Percentiles rank a stretch among this genome's conserved stretches.
phyloP scores from a whole-genome alignment of 768 basidiomycete species.

The Hypholoma fasciculare region DNA sequence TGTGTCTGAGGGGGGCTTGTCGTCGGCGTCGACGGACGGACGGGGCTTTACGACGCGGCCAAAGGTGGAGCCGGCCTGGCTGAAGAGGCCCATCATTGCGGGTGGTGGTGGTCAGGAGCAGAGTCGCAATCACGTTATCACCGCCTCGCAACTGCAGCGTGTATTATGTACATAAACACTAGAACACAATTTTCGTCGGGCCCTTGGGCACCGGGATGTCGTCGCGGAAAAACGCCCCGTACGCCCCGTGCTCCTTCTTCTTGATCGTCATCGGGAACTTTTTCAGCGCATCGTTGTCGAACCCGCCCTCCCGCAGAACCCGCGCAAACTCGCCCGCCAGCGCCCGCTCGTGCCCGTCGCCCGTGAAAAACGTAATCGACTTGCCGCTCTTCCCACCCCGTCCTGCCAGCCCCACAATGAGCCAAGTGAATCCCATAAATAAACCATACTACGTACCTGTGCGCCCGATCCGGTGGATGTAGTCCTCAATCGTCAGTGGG shows the following conservation, averaged over 20 bases:
- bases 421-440: neutral
- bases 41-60: constrained; percentile 60
- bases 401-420: constrained; percentile 42
- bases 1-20: constrained; percentile 77
- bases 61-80: constrained; percentile 62
- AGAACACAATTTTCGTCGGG: constrained; percentile 81
- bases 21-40: constrained; percentile 59
- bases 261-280: constrained; percentile 97
- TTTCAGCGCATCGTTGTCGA: constrained; percentile 72
- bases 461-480: constrained; percentile 86
- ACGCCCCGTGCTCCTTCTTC: constrained; percentile 90
- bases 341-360: constrained; percentile 78
- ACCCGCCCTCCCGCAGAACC: constrained; percentile 86
- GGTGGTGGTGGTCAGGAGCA: constrained; percentile 17
- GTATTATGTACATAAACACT: constrained; percentile 14
- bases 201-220: constrained; percentile 58
- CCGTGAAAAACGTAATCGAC: constrained; percentile 96
- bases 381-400: constrained; percentile 89
- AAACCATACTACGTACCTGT: constrained; percentile 55
- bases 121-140: constrained; percentile 3
- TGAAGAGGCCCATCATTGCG: constrained; percentile 79
- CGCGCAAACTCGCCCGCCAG: constrained; percentile 93
- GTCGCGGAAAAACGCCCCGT: constrained; percentile 84
- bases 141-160: neutral
- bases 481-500: constrained; percentile 94